Evolutionary conservation across 108 stramenopile species (phyloP).

Genomic region (Skeletonema menzelii): DNA sequence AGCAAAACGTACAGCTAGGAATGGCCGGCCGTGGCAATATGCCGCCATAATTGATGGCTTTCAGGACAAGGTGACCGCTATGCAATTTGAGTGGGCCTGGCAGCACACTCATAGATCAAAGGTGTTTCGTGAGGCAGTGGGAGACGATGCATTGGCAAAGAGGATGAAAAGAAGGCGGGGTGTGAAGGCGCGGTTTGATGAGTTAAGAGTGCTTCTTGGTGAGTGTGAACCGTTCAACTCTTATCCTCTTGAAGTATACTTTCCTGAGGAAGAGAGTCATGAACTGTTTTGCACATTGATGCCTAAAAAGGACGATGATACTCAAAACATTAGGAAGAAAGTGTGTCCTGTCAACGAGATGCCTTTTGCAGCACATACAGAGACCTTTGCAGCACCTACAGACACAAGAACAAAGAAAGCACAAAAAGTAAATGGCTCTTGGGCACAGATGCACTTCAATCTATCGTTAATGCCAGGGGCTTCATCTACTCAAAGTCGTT

Average conservation of each 20-base stretch:
- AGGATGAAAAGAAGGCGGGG: conserved; percentile 52
- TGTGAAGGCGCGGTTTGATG: conserved; percentile 33
- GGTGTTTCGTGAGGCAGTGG: conserved; percentile 47
- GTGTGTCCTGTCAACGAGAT: neutral
- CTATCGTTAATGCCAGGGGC: neutral
- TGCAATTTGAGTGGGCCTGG: conserved; percentile 78
- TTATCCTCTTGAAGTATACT: conserved; percentile 30
- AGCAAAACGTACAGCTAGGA: conserved; percentile 51
- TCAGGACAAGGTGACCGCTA: conserved; percentile 43
- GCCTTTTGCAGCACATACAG: neutral
- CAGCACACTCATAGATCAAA: conserved; percentile 52
- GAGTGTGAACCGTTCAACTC: conserved; percentile 31
- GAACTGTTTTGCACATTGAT: conserved; percentile 7
- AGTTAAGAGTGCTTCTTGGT: conserved; percentile 38
- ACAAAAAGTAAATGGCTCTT: neutral
- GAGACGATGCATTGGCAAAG: conserved; percentile 34
- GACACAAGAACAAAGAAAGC: neutral
- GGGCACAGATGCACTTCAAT: neutral
- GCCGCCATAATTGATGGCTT: conserved; percentile 54
- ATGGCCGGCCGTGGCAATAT: conserved; percentile 63
- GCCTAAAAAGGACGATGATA: neutral
- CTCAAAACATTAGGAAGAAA: neutral
- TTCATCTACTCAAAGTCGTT: neutral
- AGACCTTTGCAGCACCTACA: neutral
- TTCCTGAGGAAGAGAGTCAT: conserved; percentile 25